These are phyloP conservation scores for Fusarium guadeloupense DNA, from an alignment of 2,329 filamentous ascomycete species.

Conservation along the genomic window DNA sequence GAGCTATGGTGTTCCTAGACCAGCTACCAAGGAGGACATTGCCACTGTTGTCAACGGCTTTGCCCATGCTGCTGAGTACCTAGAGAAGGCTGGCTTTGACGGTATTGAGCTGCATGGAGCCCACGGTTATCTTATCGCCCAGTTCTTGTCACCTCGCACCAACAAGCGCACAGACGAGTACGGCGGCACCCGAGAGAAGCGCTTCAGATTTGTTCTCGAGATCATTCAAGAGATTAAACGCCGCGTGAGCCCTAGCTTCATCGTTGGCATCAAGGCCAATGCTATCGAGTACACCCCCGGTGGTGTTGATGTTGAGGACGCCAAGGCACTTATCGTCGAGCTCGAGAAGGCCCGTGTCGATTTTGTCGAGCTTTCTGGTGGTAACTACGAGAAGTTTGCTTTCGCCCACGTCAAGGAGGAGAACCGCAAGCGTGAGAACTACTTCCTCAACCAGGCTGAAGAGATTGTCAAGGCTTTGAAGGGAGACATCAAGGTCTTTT, in stretches of 20 bases:
- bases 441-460: constrained; percentile 67
- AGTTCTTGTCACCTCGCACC: constrained; percentile 56
- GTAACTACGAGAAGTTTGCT: constrained; percentile 64
- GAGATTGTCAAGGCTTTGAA: constrained; percentile 51
- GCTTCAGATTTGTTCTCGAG: constrained; percentile 55
- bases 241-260: constrained; percentile 51
- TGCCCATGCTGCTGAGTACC: constrained; percentile 56
- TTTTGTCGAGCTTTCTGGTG: constrained; percentile 67
- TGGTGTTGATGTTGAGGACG: constrained; percentile 61
- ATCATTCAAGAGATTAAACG: constrained; percentile 56
- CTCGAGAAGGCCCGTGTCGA: constrained; percentile 60
- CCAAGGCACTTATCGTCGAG: constrained; percentile 54
- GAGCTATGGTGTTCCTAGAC: constrained; percentile 46
- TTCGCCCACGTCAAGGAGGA: constrained; percentile 61
- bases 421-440: constrained; percentile 62
- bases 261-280: constrained; percentile 66
- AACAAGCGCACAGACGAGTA: constrained; percentile 62
- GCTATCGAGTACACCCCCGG: constrained; percentile 61
- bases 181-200: constrained; percentile 56
- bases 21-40: constrained; percentile 29
- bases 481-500: constrained; percentile 23
- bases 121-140: constrained; percentile 57
- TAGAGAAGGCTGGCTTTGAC: constrained; percentile 33
- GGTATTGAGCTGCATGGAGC: constrained; percentile 27
- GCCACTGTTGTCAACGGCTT: constrained; percentile 23